These are phyloP conservation scores for Pyracantha coccinea DNA, from an alignment of 331 rosid species.

Conservation along the genomic window DNA sequence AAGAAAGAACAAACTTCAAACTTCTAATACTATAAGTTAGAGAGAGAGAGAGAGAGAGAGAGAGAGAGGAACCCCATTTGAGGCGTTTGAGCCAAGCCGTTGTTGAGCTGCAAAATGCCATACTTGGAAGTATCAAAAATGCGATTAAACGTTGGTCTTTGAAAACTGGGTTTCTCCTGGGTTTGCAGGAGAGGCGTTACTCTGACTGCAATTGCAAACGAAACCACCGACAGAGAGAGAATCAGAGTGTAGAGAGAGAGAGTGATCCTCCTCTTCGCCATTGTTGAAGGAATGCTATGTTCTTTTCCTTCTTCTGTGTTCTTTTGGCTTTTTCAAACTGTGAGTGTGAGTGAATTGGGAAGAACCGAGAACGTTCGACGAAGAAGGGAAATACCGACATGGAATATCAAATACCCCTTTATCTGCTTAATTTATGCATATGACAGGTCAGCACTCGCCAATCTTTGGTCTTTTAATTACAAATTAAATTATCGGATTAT, in stretches of 20 bases:
- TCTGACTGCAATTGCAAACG: slow-evolving; percentile 28
- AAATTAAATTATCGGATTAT: neutral
- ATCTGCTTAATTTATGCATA: neutral
- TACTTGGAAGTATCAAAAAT: slow-evolving; percentile 76
- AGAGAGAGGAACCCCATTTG: slow-evolving; percentile 77
- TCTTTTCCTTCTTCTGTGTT: neutral
- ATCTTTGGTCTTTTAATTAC: neutral
- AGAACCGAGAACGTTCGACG: neutral
- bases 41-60: neutral
- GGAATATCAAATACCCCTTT: neutral
- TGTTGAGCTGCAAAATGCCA: slow-evolving; percentile 55
- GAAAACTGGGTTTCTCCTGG: slow-evolving; percentile 31
- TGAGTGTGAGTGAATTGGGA: neutral
- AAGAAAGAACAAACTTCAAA: neutral
- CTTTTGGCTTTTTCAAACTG: neutral
- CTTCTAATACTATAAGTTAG: neutral
- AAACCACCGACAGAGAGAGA: slow-evolving; percentile 20
- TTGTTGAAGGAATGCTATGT: slow-evolving; percentile 3
- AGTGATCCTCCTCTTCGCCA: slow-evolving; percentile 34
- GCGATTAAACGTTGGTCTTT: slow-evolving; percentile 36
- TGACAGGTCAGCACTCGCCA: neutral
- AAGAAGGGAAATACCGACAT: neutral
- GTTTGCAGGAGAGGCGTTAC: slow-evolving; percentile 37
- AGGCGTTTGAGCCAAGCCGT: slow-evolving; percentile 87
- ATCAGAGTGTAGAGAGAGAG: slow-evolving; percentile 11